phyloP scores from a whole-genome alignment of 768 basidiomycete species.

The Rhizopogon sp. region DNA sequence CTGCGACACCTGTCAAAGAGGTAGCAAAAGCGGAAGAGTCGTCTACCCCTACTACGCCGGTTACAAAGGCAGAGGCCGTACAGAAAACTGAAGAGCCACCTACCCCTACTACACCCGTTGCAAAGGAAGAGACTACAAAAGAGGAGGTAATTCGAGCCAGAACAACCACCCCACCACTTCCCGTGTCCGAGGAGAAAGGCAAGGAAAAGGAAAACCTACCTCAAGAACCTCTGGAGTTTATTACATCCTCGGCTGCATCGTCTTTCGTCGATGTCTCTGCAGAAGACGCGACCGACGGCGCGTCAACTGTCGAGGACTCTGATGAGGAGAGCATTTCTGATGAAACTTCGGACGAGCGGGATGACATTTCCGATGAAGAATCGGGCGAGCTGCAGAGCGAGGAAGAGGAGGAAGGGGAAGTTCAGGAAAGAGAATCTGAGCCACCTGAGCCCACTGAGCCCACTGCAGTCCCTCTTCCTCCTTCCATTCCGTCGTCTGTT shows the following conservation, averaged over 20 bases:
- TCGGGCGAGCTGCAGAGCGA: constrained; percentile 18
- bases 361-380: constrained; percentile 15
- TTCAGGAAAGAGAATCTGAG: constrained; percentile 15
- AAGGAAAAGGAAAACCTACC: constrained; percentile 5
- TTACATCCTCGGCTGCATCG: constrained; percentile 38
- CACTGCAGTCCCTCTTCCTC: constrained; percentile 12
- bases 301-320: constrained; percentile 18
- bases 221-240: constrained; percentile 18
- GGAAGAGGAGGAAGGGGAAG: constrained; percentile 9
- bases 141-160: not conserved
- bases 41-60: constrained; percentile 8
- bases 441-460: constrained; percentile 3
- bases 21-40: not conserved
- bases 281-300: constrained; percentile 19
- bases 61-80: too few species aligned
- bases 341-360: too few species aligned
- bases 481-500: constrained; percentile 30
- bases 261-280: constrained; percentile 44
- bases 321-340: constrained; percentile 12
- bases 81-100: not conserved
- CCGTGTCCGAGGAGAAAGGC: not conserved
- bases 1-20: not conserved
- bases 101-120: not conserved
- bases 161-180: not conserved
- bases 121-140: not conserved